Evolutionary conservation across 2,329 filamentous ascomycete species (phyloP), one percentile per base, ranked within the genome.

Genomic region (Mollisia scopiformis): DNA sequence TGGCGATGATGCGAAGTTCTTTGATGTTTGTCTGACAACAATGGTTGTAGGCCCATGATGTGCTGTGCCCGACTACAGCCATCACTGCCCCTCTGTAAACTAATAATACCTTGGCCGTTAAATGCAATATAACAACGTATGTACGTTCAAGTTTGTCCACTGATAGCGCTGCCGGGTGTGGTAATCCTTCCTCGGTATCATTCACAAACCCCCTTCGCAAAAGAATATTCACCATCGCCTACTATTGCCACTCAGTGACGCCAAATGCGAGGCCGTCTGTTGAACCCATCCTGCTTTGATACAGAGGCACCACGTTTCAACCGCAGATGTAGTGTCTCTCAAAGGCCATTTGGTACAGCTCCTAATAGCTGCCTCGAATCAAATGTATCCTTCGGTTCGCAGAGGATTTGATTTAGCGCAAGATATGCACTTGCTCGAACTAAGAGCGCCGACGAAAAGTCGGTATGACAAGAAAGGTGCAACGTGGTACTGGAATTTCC

Each of bases 321-420:
- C 58, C 31, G 52, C 58, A 56, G 43, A 51, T 60, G 41, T 56
- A 56, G 39, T 60, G 41, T 56, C 53, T 27, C 52, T 60, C 58
- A 13, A 56, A 55, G 55, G 28, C 30, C 35, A 30, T 55, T 62
- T 50, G 41, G 16, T 33, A 49, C 54, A 49, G 41, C 39, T 49
- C 41, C 28, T 39, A 57, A 50, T 57, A 57, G 41, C 25, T 57
- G 27, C 30, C 23, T 49, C 11, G 13, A n/a, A n/a, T n/a, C n/a
- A n/a, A n/a, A n/a, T n/a, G n/a, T n/a, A n/a, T n/a, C n/a, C n/a
- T n/a, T n/a, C n/a, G n/a, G n/a, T n/a, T n/a, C n/a, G n/a, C n/a
- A n/a, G n/a, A n/a, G n/a, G n/a, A n/a, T n/a, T n/a, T n/a, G n/a
- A n/a, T n/a, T n/a, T n/a, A n/a, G n/a, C n/a, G n/a, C n/a, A n/a